Conservation (phyloP, 225 moss, liverwort and hornwort genomes). For the Takakia lepidozioides region DNA sequence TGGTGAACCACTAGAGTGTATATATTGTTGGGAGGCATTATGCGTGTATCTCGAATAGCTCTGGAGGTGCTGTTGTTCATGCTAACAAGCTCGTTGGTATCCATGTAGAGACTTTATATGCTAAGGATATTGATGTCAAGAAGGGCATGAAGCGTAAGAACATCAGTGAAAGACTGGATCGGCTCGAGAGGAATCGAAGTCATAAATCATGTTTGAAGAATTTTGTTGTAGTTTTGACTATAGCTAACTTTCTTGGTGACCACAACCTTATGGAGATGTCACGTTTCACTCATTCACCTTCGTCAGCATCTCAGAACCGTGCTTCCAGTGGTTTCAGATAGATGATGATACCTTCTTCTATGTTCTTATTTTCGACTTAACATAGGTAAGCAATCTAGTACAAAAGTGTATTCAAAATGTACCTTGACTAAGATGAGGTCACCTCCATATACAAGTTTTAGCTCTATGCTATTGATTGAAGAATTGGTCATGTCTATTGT, state of each 20-base stretch:
- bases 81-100: not conserved
- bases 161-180: not conserved
- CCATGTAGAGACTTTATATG: not conserved
- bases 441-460: no score
- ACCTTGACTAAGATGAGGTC: no score
- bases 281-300: not conserved
- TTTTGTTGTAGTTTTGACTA: not conserved
- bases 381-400: no score
- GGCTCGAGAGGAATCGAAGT: not conserved
- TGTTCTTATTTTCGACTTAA: no score
- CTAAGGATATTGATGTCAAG: not conserved
- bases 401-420: no score
- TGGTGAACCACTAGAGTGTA: constrained; percentile 1
- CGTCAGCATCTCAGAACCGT: not conserved
- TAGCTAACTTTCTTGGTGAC: constrained; percentile 1
- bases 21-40: not conserved
- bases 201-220: not conserved
- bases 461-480: no score
- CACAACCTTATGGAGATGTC: constrained; percentile 1
- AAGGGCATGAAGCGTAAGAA: not conserved
- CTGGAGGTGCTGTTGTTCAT: no score
- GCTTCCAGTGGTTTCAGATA: not conserved
- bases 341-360: no score
- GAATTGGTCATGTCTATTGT: no score
- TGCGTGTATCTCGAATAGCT: not conserved